A percentile compares a stretch with the other conserved stretches of the same genome.
phyloP scores from a whole-genome alignment of 352 stramenopile genomes.

The Globisporangium sylvaticum region DNA sequence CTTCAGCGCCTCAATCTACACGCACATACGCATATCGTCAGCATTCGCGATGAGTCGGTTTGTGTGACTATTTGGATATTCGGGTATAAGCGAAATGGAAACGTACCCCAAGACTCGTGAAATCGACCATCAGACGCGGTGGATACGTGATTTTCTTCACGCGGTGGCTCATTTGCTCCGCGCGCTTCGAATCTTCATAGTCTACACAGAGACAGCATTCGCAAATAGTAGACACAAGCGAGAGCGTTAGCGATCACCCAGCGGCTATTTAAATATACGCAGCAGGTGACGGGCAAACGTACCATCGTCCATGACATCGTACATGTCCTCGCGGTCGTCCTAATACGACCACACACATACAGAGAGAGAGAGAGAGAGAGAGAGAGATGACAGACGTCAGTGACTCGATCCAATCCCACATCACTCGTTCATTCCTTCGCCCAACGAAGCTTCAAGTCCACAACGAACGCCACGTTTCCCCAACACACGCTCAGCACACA shows the following conservation, averaged over 20 bases:
- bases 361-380: slow-evolving; percentile 3
- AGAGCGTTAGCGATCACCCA: not conserved
- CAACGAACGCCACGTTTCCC: not conserved
- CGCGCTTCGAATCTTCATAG: slow-evolving; percentile 24
- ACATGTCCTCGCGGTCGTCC: slow-evolving; percentile 44
- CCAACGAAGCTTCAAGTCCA: not conserved
- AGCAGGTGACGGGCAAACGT: not conserved
- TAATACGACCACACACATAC: slow-evolving; percentile 8
- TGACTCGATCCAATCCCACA: not conserved
- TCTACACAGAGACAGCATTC: slow-evolving; percentile 19
- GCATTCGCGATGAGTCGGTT: not conserved
- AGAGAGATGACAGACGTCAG: not conserved
- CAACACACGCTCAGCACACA: not conserved
- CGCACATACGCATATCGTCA: not conserved
- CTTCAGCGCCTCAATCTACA: slow-evolving; percentile 67
- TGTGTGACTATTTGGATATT: not conserved
- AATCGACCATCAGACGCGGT: slow-evolving; percentile 80
- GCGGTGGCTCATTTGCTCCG: slow-evolving; percentile 34
- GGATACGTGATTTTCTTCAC: slow-evolving; percentile 60
- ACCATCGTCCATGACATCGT: slow-evolving; percentile 45
- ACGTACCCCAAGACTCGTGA: slow-evolving; percentile 71
- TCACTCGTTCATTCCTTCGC: not conserved
- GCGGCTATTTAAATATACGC: not conserved
- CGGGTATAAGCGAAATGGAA: not conserved
- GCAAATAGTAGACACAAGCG: not conserved